Base-by-base conservation (phyloP, 1,284 basidiomycete genomes). In the Trichosporon coremiiforme region DNA sequence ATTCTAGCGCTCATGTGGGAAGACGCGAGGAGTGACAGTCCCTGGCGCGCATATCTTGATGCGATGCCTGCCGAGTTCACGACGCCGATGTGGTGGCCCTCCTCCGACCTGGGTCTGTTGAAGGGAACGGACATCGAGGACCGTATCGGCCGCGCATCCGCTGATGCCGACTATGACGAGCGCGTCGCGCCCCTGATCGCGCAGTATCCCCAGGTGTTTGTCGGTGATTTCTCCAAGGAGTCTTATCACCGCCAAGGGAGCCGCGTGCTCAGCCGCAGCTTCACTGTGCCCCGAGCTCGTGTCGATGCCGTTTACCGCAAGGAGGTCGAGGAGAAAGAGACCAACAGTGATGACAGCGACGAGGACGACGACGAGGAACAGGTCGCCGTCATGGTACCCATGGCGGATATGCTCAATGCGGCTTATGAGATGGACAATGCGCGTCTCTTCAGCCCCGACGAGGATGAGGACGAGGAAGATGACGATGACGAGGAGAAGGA, bases 1-100 rank as follows among this genome's bases (percentile, higher is more conserved):
- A 98, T 98, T 70, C 85, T 98, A 29, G 92, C 90, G 73, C 91
- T 98, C 90, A 94, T 98, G 92, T 98, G 92, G 91, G 96, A 98
- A 82, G 88, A 88, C 66, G 84, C 69, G 55, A 79, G 7, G 77
- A 85, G 25, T 92, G 90, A 25, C 25, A 25, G 25, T 57, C 87
- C 83, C 71, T 94, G 92, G 92, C 79, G 80, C 9, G 86, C 84
- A 5, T 94, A 67, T 63, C 60, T 75, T 79, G 79, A 77, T 38
- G 80, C 83, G 41, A 86, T 98, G 76, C 95, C 96, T 0, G 85
- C 79, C 1, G 72, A 75, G 9, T 99, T 99, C 79, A 87, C 91
- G 74, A 96, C 95, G 0, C 94, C 95, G 1, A 98, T 99, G 93
- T 97, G 98, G 81, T 99, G 96, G 97, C 15, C 31, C 5, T 86